These are phyloP conservation scores for Emmonsia crescens DNA, from an alignment of 2,329 filamentous ascomycete species.

Conservation along the genomic window DNA sequence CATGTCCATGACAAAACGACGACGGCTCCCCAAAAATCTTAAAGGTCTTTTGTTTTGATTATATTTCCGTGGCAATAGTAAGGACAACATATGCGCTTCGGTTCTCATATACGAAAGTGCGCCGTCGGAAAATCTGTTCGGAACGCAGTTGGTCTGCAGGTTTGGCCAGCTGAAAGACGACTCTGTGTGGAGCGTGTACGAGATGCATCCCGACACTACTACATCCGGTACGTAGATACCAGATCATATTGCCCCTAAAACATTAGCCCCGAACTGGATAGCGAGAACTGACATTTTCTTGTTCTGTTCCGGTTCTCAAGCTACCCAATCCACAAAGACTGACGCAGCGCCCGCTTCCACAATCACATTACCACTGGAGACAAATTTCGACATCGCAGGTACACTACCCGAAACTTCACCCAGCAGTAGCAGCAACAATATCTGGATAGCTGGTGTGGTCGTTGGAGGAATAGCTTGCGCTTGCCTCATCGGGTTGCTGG, in stretches of 20 bases:
- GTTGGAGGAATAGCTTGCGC: neutral
- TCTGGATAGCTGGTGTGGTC: neutral
- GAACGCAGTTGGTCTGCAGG: conserved; percentile 1
- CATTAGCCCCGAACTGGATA: neutral
- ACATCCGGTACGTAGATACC: neutral
- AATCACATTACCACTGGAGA: neutral
- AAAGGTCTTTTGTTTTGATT: neutral
- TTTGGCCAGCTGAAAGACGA: neutral
- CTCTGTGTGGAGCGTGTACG: neutral
- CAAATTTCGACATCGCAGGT: neutral
- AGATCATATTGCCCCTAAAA: neutral
- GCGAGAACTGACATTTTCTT: neutral
- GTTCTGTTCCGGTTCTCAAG: neutral
- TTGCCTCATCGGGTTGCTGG: neutral
- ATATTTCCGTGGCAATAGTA: neutral
- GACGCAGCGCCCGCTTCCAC: neutral
- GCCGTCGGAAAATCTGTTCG: neutral
- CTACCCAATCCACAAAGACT: neutral
- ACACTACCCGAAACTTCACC: neutral
- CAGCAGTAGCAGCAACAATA: neutral
- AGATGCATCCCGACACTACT: neutral
- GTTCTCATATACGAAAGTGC: conserved; percentile 1
- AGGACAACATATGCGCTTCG: neutral
- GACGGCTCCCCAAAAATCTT: neutral
- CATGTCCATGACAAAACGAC: neutral